Evolutionary conservation across 2,329 filamentous ascomycete genomes (phyloP), one percentile per base, ranked within the genome.

Genomic region (Pseudogymnoascus sp.): DNA sequence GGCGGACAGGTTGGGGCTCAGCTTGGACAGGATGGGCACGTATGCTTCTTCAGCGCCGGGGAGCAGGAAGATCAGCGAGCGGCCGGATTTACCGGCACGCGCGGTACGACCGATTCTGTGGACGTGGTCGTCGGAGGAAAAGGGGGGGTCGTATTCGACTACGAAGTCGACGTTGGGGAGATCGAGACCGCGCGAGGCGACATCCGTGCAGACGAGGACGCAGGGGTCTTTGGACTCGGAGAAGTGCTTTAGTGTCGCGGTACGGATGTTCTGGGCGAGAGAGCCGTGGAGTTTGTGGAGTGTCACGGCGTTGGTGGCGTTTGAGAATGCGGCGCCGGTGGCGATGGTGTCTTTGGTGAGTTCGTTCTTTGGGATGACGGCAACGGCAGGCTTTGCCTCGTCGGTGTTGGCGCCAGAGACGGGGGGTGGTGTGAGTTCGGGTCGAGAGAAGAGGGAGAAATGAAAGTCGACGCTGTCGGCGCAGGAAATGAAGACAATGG

Each of bases 381-480:
- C 66, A 33, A 71, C 71, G 4, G 72, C 61, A 1, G 71, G 67
- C 23, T 76, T 67, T 14, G 60, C 66, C 36, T 65, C 75, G 45
- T 79, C 62, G 64, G 33, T 30, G 58, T 39, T 60, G 33, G 33
- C 33, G 33, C 58, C 58, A 6, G 58, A 60, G 33, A 60, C 58
- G 19, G 58, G 58, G n/a, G 66, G 45, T 28, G 67, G 62, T 28
- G 62, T 60, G 30, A 68, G 65, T 33, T 65, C 19, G 68, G 66
- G 63, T 66, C 63, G 71, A 61, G 64, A 87, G 63, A 99, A 84
- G 2, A 96, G 78, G 64, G 95, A 89, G 73, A 92, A 97, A 74
- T 97, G 93, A 70, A 97, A 99, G 73, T 99, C 92, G 64, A 97
- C 94, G 1, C 91, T 94, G 73, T 99, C 94, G 19, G 94, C 92